Evolutionary conservation across 1,284 basidiomycete species (phyloP), one percentile per base, ranked within the genome.

Genomic region (Apiotrichum porosum): DNA sequence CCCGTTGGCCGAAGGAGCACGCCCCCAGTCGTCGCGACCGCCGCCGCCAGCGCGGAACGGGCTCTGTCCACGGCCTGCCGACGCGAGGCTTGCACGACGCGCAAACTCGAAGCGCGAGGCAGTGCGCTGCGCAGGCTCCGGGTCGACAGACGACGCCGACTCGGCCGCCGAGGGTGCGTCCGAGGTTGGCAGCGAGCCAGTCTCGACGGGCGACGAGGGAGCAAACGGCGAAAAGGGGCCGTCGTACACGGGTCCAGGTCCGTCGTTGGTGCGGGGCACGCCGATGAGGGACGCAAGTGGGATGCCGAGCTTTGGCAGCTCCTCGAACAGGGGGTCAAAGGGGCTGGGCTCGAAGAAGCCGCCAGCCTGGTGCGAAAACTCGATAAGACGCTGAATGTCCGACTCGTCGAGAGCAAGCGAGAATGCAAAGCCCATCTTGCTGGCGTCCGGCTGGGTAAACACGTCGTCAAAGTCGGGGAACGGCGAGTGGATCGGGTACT

Each of bases 401-500:
- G 40, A 50, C 21, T 59, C 58, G 45, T 65, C 63, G 17, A 65
- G 33, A 4, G 50, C 58, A 4, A 66, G 53, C 12, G 58, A 56
- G 50, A 66, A 69, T 14, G 57, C 62, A 37, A 69, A 68, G 32
- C 58, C 67, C 22, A 59, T 59, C 49, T 71, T 63, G 43, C 58
- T 56, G 2, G 59, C 50, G 9, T 55, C 49, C 36, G 53, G 52
- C 43, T 51, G 33, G 37, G 40, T 51, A 30, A 78, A 79, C 15
- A 59, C 48, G 40, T 79, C 80, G 54, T 90, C 87, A 54, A 90
- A 83, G 61, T 90, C 88, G n/a, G 88, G 88, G 77, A 89, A 91
- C n/a, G 88, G 85, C 66, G 80, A 88, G 51, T 80, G 73, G 39
- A 75, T 77, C 23, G 75, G 69, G 18, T 77, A 66, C 12, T 52